Evolutionary conservation across 208 protist genomes (phyloP).

Genomic region (Leishmania braziliensis): DNA sequence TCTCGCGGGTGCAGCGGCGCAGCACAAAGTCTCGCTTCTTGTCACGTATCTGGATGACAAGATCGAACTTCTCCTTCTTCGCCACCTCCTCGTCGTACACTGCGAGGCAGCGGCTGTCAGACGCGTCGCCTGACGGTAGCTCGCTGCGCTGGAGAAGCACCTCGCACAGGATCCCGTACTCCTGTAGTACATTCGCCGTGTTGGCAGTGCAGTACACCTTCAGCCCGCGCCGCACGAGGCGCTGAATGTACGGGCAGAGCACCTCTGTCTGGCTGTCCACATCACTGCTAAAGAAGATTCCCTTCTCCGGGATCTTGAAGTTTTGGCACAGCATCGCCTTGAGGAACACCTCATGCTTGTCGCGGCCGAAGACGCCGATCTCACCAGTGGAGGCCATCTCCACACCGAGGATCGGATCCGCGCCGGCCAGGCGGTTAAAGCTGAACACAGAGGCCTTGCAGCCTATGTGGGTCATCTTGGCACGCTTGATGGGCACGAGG

Average conservation of each 20-base stretch:
- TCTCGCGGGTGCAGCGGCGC: slow-evolving; percentile 69
- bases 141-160: slow-evolving; percentile 55
- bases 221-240: slow-evolving; percentile 38
- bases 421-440: slow-evolving; percentile 96
- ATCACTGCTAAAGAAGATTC: slow-evolving; percentile 90
- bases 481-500: slow-evolving; percentile 84
- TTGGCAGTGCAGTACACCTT: slow-evolving; percentile 71
- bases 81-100: slow-evolving; percentile 62
- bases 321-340: slow-evolving; percentile 90
- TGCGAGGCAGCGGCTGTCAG: slow-evolving; percentile 1
- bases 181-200: slow-evolving; percentile 82
- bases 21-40: slow-evolving; percentile 85
- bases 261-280: slow-evolving; percentile 44
- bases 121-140: slow-evolving; percentile 12
- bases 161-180: slow-evolving; percentile 75
- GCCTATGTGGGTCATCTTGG: slow-evolving; percentile 91
- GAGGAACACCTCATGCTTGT: slow-evolving; percentile 89
- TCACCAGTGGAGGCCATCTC: slow-evolving; percentile 98
- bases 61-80: slow-evolving; percentile 73
- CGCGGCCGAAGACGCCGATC: slow-evolving; percentile 95
- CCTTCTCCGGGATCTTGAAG: slow-evolving; percentile 74
- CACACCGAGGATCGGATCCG: slow-evolving; percentile 98
- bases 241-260: slow-evolving; percentile 61
- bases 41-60: slow-evolving; percentile 91
- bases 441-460: slow-evolving; percentile 99